phyloP scores from a whole-genome alignment of 73 alveolate species.

The Paramecium tetraurelia region DNA sequence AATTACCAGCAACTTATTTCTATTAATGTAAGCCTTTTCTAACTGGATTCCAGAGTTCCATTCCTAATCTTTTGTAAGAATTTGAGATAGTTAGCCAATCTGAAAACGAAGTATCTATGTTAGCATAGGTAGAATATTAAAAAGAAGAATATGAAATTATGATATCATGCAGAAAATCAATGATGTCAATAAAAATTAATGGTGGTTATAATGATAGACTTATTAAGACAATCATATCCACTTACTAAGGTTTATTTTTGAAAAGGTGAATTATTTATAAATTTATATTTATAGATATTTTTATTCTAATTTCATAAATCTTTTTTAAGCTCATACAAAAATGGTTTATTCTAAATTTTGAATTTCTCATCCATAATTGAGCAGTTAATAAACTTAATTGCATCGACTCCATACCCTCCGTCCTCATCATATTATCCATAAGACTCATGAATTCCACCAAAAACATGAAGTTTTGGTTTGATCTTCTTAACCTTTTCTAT shows the following conservation, averaged over 20 bases:
- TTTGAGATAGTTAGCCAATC: not conserved
- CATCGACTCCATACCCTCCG: not conserved
- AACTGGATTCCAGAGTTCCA: not conserved
- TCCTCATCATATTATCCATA: slow-evolving; percentile 5
- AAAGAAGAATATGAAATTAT: not conserved
- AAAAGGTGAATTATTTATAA: not conserved
- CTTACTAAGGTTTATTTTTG: slow-evolving; percentile 36
- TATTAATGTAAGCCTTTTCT: slow-evolving; percentile 26
- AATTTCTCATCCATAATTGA: not conserved
- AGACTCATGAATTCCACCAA: slow-evolving; percentile 20
- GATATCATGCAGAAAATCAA: not conserved
- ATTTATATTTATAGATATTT: not conserved
- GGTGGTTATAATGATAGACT: slow-evolving; percentile 27
- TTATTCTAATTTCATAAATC: not conserved
- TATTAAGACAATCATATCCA: not conserved
- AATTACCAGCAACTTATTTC: not conserved
- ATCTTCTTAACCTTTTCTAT: not conserved
- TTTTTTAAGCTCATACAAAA: not conserved
- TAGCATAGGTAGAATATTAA: not conserved
- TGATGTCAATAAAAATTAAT: not conserved
- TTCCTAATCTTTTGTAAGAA: not conserved
- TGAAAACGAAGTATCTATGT: not conserved
- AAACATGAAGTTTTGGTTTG: slow-evolving; percentile 9
- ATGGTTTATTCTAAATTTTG: not conserved
- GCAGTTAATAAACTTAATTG: not conserved